A percentile compares a stretch with the other conserved stretches of the same genome.
These are phyloP conservation scores for Rauvolfia tetraphylla DNA, from an alignment of 257 asterid genomes.

Conservation along the genomic window DNA sequence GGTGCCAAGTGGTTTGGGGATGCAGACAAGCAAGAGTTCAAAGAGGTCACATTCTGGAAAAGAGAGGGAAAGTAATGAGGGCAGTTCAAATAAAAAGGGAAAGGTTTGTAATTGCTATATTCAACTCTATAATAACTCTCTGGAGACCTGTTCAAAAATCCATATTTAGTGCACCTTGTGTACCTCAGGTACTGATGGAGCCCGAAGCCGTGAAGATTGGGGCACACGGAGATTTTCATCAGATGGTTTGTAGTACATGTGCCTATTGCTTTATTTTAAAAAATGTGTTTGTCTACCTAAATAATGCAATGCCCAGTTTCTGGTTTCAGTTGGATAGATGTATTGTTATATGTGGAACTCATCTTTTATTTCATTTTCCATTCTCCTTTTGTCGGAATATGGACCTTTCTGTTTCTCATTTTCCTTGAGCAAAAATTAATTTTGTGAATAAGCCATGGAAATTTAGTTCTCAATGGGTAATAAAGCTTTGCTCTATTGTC, in stretches of 20 bases:
- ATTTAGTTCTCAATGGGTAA: neutral
- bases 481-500: neutral
- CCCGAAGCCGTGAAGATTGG: constrained; percentile 48
- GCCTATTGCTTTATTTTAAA: constrained; percentile 18
- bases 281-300: neutral
- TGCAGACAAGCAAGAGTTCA: constrained; percentile 39
- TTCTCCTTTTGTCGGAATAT: neutral
- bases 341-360: constrained; percentile 1
- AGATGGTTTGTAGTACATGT: constrained; percentile 49
- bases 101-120: constrained; percentile 48
- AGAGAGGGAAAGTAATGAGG: constrained; percentile 42
- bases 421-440: neutral
- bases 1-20: constrained; percentile 29
- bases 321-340: neutral
- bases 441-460: neutral
- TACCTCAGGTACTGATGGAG: constrained; percentile 58
- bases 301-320: neutral
- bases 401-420: neutral
- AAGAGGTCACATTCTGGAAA: constrained; percentile 60
- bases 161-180: constrained; percentile 10
- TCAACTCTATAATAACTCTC: neutral
- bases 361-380: neutral
- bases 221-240: constrained; percentile 51
- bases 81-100: constrained; percentile 56
- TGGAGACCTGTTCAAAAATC: constrained; percentile 2